phyloP scores from a whole-genome alignment of 768 basidiomycete species.

The Kwoniella sp. region DNA sequence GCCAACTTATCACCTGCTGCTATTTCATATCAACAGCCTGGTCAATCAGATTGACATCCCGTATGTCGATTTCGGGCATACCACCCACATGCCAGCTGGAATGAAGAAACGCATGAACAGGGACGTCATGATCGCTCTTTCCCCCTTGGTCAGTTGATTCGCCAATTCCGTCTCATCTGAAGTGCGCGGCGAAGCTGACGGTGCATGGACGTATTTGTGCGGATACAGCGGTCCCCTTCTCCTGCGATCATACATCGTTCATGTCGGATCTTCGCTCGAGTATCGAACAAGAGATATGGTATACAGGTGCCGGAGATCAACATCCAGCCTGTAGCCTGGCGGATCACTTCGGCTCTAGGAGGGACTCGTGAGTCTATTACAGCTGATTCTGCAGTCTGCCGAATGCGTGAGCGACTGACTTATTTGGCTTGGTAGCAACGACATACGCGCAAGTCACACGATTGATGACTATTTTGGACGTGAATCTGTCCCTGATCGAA shows the following conservation, averaged over 20 bases:
- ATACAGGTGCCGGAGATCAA: slow-evolving; percentile 74
- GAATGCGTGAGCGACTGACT: not conserved
- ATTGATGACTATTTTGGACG: slow-evolving; percentile 33
- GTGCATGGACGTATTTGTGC: too few relatives aligned
- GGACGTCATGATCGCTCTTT: slow-evolving; percentile 67
- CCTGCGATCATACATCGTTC: slow-evolving; percentile 10
- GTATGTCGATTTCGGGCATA: slow-evolving; percentile 71
- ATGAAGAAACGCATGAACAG: slow-evolving; percentile 74
- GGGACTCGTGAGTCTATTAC: slow-evolving; percentile 68
- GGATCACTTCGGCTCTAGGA: slow-evolving; percentile 66
- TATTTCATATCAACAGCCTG: slow-evolving; percentile 59
- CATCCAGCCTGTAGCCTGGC: slow-evolving; percentile 75
- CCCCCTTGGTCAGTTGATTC: slow-evolving; percentile 63
- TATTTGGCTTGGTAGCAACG: slow-evolving; percentile 26
- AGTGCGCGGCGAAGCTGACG: not conserved
- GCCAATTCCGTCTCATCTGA: not conserved
- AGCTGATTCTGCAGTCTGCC: not conserved
- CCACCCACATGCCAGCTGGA: slow-evolving; percentile 61
- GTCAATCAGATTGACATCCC: slow-evolving; percentile 77
- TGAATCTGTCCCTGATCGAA: slow-evolving; percentile 36
- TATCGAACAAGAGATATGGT: slow-evolving; percentile 62
- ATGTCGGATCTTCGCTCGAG: slow-evolving; percentile 65
- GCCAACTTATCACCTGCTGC: not conserved
- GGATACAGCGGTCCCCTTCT: slow-evolving; percentile 66
- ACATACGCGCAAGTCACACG: slow-evolving; percentile 34